phyloP scores from a whole-genome alignment of 2,329 filamentous ascomycete species.

The Chaetomiaceae sp. region DNA sequence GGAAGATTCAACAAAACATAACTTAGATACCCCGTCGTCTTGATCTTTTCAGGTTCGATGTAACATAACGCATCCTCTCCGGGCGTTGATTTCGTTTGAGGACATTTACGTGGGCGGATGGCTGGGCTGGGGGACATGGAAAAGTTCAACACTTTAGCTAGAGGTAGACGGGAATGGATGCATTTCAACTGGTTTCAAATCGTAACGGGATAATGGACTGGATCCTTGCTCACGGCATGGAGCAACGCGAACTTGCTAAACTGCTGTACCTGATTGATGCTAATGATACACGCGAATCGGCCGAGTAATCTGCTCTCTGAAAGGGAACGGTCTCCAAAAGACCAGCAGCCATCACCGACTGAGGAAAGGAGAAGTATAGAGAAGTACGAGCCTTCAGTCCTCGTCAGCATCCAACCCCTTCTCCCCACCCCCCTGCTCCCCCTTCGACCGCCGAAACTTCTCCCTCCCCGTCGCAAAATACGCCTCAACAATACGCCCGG shows the following conservation, averaged over 20 bases:
- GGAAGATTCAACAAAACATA: background rate
- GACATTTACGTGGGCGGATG: background rate
- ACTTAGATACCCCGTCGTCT: constrained; percentile 18
- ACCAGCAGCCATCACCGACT: too few relatives aligned
- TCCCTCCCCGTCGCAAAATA: constrained; percentile 67
- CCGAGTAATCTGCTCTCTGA: too few relatives aligned
- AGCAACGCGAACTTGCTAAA: too few relatives aligned
- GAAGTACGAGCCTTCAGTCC: background rate
- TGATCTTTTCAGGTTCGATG: constrained; percentile 9
- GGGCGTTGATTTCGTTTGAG: background rate
- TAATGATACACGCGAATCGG: constrained; percentile 6
- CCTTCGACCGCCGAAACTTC: constrained; percentile 65
- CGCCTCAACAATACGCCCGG: constrained; percentile 66
- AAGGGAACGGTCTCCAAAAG: too few relatives aligned
- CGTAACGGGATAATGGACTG: background rate
- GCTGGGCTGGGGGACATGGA: constrained; percentile 4
- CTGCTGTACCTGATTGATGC: background rate
- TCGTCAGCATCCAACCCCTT: constrained; percentile 17
- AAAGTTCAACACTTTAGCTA: constrained; percentile 27
- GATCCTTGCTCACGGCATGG: too few relatives aligned
- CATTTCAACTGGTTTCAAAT: background rate
- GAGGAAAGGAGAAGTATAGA: too few relatives aligned
- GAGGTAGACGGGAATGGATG: constrained; percentile 12
- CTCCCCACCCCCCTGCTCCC: constrained; percentile 45
- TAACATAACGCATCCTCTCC: constrained; percentile 8